Evolutionary conservation across 768 basidiomycete genomes (phyloP).

Genomic region (Lactarius pseudohatsudake): DNA sequence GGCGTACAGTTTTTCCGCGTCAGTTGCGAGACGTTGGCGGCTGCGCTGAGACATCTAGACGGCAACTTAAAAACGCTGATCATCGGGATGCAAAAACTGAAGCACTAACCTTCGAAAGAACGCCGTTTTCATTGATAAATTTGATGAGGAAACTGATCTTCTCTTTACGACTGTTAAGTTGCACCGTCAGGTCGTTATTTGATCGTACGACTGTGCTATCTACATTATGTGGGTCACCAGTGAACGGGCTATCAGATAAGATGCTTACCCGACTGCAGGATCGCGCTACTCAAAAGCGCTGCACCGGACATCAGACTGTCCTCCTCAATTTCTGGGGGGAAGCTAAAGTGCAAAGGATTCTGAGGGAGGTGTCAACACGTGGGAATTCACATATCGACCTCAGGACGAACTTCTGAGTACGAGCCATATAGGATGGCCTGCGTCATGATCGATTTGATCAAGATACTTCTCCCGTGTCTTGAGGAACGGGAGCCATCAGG

Average conservation of each 20-base stretch:
- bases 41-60: conserved; percentile 76
- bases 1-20: conserved; percentile 86
- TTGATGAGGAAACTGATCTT: conserved; percentile 81
- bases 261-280: conserved; percentile 67
- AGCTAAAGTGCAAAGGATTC: conserved; percentile 79
- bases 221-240: conserved; percentile 31
- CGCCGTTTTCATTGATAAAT: conserved; percentile 86
- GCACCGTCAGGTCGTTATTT: conserved; percentile 78
- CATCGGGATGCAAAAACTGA: neutral
- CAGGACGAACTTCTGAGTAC: conserved; percentile 51
- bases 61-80: neutral
- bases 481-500: neutral
- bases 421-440: conserved; percentile 81
- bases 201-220: conserved; percentile 66
- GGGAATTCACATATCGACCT: neutral
- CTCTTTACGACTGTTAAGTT: conserved; percentile 71
- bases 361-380: conserved; percentile 32
- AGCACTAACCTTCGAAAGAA: conserved; percentile 64
- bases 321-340: conserved; percentile 76
- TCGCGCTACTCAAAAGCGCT: conserved; percentile 67
- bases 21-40: conserved; percentile 70
- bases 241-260: neutral
- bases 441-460: conserved; percentile 78
- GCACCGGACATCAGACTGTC: conserved; percentile 79
- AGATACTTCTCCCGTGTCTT: conserved; percentile 61